phyloP scores from a whole-genome alignment of 1,284 basidiomycete species.

The Leucoagaricus sp. region DNA sequence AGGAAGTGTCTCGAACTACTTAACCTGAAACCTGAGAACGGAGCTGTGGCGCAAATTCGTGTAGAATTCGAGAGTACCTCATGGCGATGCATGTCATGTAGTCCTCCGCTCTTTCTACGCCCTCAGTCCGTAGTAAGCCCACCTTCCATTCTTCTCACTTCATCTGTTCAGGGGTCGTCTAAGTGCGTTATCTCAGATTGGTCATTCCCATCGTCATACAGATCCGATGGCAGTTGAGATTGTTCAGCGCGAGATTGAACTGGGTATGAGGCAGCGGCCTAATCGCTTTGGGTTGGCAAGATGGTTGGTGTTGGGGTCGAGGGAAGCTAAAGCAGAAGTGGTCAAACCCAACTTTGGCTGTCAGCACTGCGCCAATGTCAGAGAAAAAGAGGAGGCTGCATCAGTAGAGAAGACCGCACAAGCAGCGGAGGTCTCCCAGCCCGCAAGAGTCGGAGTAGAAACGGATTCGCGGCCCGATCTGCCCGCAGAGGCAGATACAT shows the following conservation, averaged over 20 bases:
- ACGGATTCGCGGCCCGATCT: neutral
- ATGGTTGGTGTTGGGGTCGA: conserved; percentile 23
- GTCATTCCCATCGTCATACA: conserved; percentile 61
- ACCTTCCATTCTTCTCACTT: conserved; percentile 6
- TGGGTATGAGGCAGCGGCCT: conserved; percentile 22
- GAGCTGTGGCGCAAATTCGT: neutral
- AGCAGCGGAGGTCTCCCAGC: too few species aligned
- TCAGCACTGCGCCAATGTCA: conserved; percentile 46
- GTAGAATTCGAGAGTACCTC: neutral
- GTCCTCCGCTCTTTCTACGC: conserved; percentile 50
- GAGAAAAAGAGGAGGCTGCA: conserved; percentile 15
- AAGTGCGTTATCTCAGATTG: conserved; percentile 52
- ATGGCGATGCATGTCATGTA: conserved; percentile 50
- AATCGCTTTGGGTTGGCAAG: conserved; percentile 30
- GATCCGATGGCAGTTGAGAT: conserved; percentile 28
- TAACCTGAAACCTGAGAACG: conserved; percentile 9
- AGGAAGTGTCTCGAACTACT: conserved; percentile 15
- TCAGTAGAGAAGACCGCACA: too few species aligned
- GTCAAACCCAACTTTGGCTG: conserved; percentile 47
- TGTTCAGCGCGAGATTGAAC: conserved; percentile 42
- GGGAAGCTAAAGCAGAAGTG: neutral
- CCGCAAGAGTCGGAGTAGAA: neutral
- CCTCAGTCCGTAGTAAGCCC: conserved; percentile 48
- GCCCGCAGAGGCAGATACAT: neutral
- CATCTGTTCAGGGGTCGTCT: neutral